Conservation (phyloP, 2,329 filamentous ascomycete genomes). For the Tolypocladium sp. region DNA sequence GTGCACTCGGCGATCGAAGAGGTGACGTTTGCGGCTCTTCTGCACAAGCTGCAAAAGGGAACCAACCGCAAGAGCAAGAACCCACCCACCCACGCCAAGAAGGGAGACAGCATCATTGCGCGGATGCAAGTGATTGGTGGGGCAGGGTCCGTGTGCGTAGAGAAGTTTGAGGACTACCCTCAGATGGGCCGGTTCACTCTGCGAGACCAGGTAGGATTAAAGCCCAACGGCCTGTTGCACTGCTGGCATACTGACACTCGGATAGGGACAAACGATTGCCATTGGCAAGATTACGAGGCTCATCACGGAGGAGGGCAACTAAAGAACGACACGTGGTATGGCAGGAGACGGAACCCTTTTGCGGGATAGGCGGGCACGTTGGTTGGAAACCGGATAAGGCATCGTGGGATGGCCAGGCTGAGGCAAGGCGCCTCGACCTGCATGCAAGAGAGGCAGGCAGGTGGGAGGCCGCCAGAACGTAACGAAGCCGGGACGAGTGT, state of each 20-base stretch:
- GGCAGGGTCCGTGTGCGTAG: conserved; percentile 81
- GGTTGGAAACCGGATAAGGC: not conserved
- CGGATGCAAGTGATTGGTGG: conserved; percentile 79
- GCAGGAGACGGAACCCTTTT: not conserved
- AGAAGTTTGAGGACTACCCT: conserved; percentile 91
- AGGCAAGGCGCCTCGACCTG: no score
- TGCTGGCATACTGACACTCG: conserved; percentile 1
- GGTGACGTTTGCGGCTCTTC: conserved; percentile 77
- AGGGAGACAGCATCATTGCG: conserved; percentile 77
- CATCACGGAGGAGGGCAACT: conserved; percentile 27
- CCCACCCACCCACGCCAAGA: conserved; percentile 83
- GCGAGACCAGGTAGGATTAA: conserved; percentile 63
- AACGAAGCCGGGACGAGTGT: not conserved
- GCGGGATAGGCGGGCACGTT: not conserved
- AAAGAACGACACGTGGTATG: not conserved
- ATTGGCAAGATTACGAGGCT: conserved; percentile 99
- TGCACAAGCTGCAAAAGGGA: conserved; percentile 94
- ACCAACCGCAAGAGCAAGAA: conserved; percentile 90
- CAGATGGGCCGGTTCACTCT: conserved; percentile 89
- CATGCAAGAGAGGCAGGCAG: no score
- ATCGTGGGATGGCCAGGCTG: no score
- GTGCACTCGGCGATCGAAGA: conserved; percentile 97
- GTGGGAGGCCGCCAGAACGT: not conserved
- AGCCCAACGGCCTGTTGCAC: not conserved
- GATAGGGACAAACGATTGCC: conserved; percentile 92